Evolutionary conservation across 805 yeast species (phyloP), one percentile per base, ranked within the genome.

Genomic region (Suhomyces sp.): DNA sequence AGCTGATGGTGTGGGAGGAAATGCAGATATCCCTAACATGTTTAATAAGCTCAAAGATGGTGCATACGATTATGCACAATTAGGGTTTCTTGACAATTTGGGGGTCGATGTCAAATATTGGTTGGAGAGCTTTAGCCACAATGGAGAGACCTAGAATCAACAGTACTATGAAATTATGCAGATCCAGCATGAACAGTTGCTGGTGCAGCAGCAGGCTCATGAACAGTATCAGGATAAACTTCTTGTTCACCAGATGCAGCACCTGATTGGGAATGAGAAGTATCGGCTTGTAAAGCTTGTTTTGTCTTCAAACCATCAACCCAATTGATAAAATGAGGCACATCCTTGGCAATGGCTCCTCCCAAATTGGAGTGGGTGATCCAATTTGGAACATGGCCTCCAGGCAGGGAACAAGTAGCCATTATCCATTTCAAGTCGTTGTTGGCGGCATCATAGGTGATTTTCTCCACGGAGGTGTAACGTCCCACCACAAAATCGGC

Each of bases 61-160:
- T n/a, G 54, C 57, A 6, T 46, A 46, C n/a, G 62, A 54, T 11
- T 57, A 56, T 35, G 56, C 60, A 8, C 46, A 55, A 18, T 48
- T 65, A 9, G 70, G 69, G 19, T 63, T 68, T 36, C 39, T 68
- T 13, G 72, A 66, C 12, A 68, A 57, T 40, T 47, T 68, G 21
- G 70, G 72, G 2, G 69, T 63, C 16, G 72, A 68, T 42, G 70
- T 68, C 9, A 60, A 57, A 43, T 40, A 48, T 5, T 68, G 73
- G 73, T 54, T 68, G 9, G 67, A 56, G n/a, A 50, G 52, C 1
- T 53, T 58, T 25, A 46, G 40, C 13, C 27, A 40, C 8, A 46
- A 43, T 18, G 60, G 55, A 0, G 51, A 47, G 14, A 38, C 46
- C 16, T 50, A 35, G 22, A 10, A 20, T n/a, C n/a, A 20, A 10